Base-by-base conservation (phyloP, 208 protist genomes). In the Crithidia mellificae region DNA sequence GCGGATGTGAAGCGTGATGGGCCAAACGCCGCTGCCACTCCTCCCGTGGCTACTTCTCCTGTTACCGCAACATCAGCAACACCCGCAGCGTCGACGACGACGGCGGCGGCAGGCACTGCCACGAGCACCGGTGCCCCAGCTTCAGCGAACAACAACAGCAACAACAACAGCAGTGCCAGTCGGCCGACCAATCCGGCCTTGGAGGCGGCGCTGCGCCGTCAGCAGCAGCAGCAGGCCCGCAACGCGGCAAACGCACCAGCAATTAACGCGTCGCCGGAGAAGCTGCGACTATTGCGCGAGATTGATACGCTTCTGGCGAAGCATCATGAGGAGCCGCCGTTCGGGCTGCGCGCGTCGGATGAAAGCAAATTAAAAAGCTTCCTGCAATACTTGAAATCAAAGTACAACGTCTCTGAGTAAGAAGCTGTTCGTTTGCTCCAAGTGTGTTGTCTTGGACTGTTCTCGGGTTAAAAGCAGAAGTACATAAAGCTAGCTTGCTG, bases 151-250 rank as follows among this genome's bases (percentile, higher is more conserved):
- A 15, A 15, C 36, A 6, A 41, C 36, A 41, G 36, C 6, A 2
- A 2, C 34, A n/a, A 36, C 25, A 20, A 27, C n/a, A n/a, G 25
- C 20, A 55, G 4, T 22, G 44, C 54, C 34, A 32, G 15, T 19
- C 20, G 29, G 15, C 29, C 41, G 1, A 34, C 24, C 27, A 96
- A 88, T 59, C 88, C 91, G 4, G 77, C 80, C 1, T 71, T 93
- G 6, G 87, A 90, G 41, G 91, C 91, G n/a, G 88, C 86, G 14
- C 61, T 93, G 68, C 80, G 82, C 20, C 87, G 91, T 20, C 75
- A 79, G 64, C 72, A 92, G 64, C 76, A 84, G 57, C 70, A 84
- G 47, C 63, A 65, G 39, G 34, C 34, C 5, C 64, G 61, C 5
- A 36, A 25, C 19, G 20, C 27, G 49, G 67, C 12, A 20, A 11